Evolutionary conservation across 306 rosid species (phyloP).

Genomic region (Begonia masoniana): DNA sequence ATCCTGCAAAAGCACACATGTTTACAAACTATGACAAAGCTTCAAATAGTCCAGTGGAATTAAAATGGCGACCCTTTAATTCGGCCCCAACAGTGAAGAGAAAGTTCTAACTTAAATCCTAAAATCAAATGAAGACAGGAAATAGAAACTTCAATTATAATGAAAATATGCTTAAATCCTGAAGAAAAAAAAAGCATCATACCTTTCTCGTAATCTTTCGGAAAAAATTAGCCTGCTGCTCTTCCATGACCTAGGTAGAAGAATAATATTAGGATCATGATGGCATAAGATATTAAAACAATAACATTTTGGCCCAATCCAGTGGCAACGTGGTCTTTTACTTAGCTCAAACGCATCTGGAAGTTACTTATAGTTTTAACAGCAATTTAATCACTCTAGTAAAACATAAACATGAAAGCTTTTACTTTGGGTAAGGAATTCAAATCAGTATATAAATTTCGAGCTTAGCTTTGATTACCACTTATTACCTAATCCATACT

Average conservation of each 20-base stretch:
- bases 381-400: not conserved
- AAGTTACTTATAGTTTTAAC: not conserved
- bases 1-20: conserved; percentile 36
- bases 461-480: no score
- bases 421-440: not conserved
- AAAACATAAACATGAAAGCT: not conserved
- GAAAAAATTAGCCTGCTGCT: conserved; percentile 48
- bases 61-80: no score
- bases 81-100: no score
- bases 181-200: conserved; percentile 11
- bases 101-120: no score
- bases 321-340: not conserved
- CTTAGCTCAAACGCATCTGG: not conserved
- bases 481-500: no score
- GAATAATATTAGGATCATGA: conserved; percentile 11
- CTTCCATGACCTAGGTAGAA: conserved; percentile 47
- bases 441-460: not conserved
- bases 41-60: no score
- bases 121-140: no score
- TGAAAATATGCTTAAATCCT: not conserved
- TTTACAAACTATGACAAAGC: no score
- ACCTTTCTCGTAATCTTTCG: conserved; percentile 88
- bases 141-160: no score
- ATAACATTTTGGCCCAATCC: not conserved
- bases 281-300: not conserved